Conservation (phyloP, 495 filamentous ascomycete genomes). For the Physcia stellaris region DNA sequence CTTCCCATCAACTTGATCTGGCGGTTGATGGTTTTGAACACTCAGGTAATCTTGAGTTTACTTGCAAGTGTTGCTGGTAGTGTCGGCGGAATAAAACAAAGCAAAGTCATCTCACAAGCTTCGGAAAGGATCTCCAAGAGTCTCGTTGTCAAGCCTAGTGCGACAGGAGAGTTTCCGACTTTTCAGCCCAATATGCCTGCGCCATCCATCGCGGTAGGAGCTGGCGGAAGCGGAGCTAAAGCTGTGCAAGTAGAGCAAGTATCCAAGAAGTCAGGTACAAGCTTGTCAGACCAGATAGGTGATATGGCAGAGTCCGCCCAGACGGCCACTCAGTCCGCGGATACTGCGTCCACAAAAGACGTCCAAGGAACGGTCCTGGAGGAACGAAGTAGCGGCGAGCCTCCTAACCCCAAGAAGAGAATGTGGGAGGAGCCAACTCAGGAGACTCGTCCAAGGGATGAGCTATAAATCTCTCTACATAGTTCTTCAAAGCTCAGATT, state of each 20-base stretch:
- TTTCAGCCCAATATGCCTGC: constrained; percentile 13
- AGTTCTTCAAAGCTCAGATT: too few relatives aligned
- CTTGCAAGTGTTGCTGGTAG: constrained; percentile 26
- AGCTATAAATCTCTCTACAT: constrained; percentile 5
- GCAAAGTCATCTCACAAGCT: constrained; percentile 15
- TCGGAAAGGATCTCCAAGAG: constrained; percentile 27
- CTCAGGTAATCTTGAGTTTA: constrained; percentile 18
- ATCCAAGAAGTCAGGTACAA: constrained; percentile 19
- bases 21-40: constrained; percentile 30
- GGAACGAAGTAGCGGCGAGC: constrained; percentile 31
- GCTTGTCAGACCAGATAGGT: constrained; percentile 39
- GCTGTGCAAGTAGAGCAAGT: constrained; percentile 10
- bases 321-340: constrained; percentile 6
- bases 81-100: constrained; percentile 21
- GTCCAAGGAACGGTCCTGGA: constrained; percentile 17
- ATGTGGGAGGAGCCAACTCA: constrained; percentile 53
- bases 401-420: constrained; percentile 66
- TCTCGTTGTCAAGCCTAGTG: constrained; percentile 27
- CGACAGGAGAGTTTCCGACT: constrained; percentile 21
- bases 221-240: constrained; percentile 23
- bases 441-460: constrained; percentile 5
- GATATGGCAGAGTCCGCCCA: constrained; percentile 34
- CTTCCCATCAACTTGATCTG: constrained; percentile 55
- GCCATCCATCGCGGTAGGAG: constrained; percentile 23
- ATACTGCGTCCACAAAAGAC: constrained; percentile 5